Conservation (phyloP, 805 yeast genomes). For the Kuraishia floccosa region DNA sequence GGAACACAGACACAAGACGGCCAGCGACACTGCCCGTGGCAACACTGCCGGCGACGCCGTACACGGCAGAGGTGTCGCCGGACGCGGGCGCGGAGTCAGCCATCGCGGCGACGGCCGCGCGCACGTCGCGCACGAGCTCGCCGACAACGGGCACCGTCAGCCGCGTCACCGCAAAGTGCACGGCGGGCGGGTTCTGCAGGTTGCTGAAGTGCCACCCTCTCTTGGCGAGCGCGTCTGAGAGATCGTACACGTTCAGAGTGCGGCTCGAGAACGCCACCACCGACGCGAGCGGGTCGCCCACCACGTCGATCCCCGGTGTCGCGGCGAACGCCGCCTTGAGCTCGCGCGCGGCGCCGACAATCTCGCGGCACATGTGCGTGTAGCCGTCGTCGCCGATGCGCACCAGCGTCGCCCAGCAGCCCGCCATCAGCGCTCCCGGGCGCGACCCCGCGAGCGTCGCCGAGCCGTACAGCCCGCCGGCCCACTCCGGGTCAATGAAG, state of each 20-base stretch:
- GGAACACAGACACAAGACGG: constrained; percentile 62
- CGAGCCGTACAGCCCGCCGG: constrained; percentile 92
- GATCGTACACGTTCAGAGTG: constrained; percentile 53
- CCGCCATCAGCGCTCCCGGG: constrained; percentile 96
- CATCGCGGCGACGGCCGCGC: constrained; percentile 29
- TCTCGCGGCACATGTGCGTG: constrained; percentile 48
- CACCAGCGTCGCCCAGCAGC: constrained; percentile 93
- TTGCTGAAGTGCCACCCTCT: constrained; percentile 87
- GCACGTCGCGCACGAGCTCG: constrained; percentile 43
- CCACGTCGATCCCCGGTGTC: constrained; percentile 47
- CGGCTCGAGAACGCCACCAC: constrained; percentile 69
- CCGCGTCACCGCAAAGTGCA: constrained; percentile 82
- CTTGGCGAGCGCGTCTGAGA: constrained; percentile 58
- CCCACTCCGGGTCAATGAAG: constrained; percentile 76
- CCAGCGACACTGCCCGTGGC: constrained; percentile 79
- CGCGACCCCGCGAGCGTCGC: constrained; percentile 96
- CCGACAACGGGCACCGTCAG: constrained; percentile 54
- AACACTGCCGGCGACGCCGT: constrained; percentile 93
- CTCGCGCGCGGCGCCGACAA: constrained; percentile 52
- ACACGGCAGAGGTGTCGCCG: constrained; percentile 75
- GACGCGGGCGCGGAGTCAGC: constrained; percentile 21
- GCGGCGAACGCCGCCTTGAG: constrained; percentile 37
- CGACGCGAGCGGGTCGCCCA: constrained; percentile 81
- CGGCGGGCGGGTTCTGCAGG: constrained; percentile 81
- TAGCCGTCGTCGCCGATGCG: constrained; percentile 82